Evolutionary conservation across 2,329 filamentous ascomycete genomes (phyloP), one percentile per base, ranked within the genome.

Genomic region (Sporothrix brasiliensis): DNA sequence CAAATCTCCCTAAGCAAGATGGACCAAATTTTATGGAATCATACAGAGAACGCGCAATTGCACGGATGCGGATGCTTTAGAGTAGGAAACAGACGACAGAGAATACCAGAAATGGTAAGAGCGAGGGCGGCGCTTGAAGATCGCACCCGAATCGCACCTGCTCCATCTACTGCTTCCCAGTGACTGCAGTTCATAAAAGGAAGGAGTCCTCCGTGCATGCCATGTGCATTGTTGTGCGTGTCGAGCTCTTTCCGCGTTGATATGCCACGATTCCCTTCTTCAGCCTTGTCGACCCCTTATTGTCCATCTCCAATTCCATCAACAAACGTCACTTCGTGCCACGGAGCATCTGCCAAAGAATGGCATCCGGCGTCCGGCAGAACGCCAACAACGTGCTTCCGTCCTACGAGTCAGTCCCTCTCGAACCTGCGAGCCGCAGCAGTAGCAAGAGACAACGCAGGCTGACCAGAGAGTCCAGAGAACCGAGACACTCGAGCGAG

Each of bases 401-500:
- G 6, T 21, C 44, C 10, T 52, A 52, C 63, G 27, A 66, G 47
- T 53, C 47, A 50, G 61, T 50, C 44, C 27, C 27, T 3, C 63
- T 52, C 47, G 47, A 50, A 5, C 6, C 63, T 2, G 47, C 30
- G 24, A 52, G 30, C 27, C 27, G 47, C 44, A 65, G 24, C 44
- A 50, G 6, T 5, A 60, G 27, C 24, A 65, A 50, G 24, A 63
- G 58, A 47, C 58, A 50, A 7, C 44, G 27, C 21, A 65, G 24
- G 61, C 44, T 34, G 44, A 49, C 61, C 44, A 65, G 61, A 65
- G 61, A 65, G 16, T 2, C 24, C 44, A 65, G 61, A 65, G 58
- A 63, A 27, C 58, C 58, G 21, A 47, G 39, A 65, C 63, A 50
- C n/a, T 52, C 60, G 24, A 19, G 13, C 60, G 41, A 65, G 60